Evolutionary conservation across 306 rosid genomes (phyloP), one percentile per base, ranked within the genome.

Genomic region (Spatholobus suberectus): DNA sequence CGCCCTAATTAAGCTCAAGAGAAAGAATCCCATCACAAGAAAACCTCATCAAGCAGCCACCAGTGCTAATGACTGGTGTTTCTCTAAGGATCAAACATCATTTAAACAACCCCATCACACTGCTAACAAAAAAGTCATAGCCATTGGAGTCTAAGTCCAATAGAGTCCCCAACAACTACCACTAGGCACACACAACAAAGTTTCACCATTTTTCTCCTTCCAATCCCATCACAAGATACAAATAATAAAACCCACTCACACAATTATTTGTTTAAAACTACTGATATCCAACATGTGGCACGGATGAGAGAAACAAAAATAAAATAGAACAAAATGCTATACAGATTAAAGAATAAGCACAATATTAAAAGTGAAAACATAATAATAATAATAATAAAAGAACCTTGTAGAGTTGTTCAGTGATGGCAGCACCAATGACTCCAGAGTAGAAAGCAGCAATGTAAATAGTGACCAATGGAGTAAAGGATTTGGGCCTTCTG

Each of bases 361-460:
- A 68, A 18, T 62, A 44, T 10, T 14, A 20, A 71, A 59, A 44
- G 21, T 8, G 8, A 59, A 61, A 75, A 72, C 10, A 34, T 20
- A 7, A 54, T 54, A 24, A 23, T 15, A 5, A 54, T 23, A 40
- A 52, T n/a, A 9, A 21, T 0, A 75, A 37, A 43, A 41, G 51
- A 69, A 86, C 99, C 99, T 96, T 96, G 92, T 96, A 88, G 47
- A 89, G 98, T 79, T 96, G 97, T 87, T 94, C 98, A 5, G 94
- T 85, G 85, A 94, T 89, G 71, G 99, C 98, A 82, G 99, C 89
- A 55, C 88, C 95, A 46, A 96, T 18, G 75, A 96, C 97, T 1
- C 98, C 97, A 4, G 99, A 73, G 87, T 96, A 92, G 82, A 96
- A 96, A 74, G 93, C 99, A 47, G 94, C 89, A 4, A 88, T 58